A percentile compares a stretch with the other conserved stretches of the same genome.
Conservation (phyloP, 1,284 basidiomycete species). For the Microbotryum lychnidis-dioicae region DNA sequence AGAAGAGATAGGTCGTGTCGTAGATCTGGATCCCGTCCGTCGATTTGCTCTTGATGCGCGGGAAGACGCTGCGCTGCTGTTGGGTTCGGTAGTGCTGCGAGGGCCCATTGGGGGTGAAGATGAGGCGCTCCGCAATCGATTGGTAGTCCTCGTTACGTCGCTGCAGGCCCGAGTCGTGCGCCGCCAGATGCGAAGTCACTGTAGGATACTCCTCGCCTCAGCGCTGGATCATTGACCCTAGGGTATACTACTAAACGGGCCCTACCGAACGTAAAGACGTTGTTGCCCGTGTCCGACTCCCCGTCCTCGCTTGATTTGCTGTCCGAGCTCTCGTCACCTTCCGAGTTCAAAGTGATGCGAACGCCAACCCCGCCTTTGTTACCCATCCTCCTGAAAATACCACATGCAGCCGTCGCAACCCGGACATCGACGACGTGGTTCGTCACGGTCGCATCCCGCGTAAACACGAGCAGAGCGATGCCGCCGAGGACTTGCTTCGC, state of each 20-base stretch:
- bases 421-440: constrained; percentile 54
- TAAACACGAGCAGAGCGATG: constrained; percentile 71
- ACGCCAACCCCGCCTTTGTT: constrained; percentile 94
- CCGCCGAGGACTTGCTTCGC: constrained; percentile 69
- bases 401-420: constrained; percentile 37
- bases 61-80: constrained; percentile 13
- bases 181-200: constrained; percentile 79
- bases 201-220: no score
- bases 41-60: constrained; percentile 39
- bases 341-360: constrained; percentile 58
- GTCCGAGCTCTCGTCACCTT: constrained; percentile 44
- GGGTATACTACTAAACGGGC: no score
- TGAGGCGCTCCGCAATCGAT: constrained; percentile 65
- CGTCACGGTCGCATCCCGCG: constrained; percentile 55
- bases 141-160: constrained; percentile 72
- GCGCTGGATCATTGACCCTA: no score
- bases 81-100: constrained; percentile 46
- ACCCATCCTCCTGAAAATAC: constrained; percentile 54
- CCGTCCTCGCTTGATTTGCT: constrained; percentile 37
- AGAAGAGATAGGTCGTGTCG: constrained; percentile 57
- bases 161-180: constrained; percentile 65
- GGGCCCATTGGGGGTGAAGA: constrained; percentile 49
- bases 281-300: constrained; percentile 1
- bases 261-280: constrained; percentile 54
- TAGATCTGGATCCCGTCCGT: constrained; percentile 54